Evolutionary conservation across 768 basidiomycete genomes (phyloP).

Genomic region (Leucosporidium scottii): DNA sequence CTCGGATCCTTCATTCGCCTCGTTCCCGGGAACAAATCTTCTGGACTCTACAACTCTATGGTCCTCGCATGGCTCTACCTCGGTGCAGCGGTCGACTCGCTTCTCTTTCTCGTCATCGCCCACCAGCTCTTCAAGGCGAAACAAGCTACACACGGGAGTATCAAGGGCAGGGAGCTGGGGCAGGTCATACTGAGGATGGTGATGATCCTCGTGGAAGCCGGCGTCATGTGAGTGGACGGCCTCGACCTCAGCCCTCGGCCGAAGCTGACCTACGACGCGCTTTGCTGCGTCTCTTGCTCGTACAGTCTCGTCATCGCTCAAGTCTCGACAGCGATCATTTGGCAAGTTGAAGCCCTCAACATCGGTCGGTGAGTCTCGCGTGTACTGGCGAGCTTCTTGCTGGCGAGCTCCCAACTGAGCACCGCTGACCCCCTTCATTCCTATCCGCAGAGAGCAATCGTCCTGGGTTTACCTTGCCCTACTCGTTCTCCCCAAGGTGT

Average conservation of each 20-base stretch:
- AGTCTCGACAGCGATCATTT: not conserved
- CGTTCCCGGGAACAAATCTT: not conserved
- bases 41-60: too few relatives aligned
- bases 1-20: not conserved
- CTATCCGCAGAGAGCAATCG: not conserved
- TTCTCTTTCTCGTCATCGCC: too few relatives aligned
- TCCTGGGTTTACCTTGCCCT: slow-evolving; percentile 6
- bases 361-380: not conserved
- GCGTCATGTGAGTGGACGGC: not conserved
- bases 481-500: not conserved
- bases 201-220: not conserved
- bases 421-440: not conserved
- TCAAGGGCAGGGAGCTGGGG: not conserved
- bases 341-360: not conserved
- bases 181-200: not conserved
- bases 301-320: not conserved
- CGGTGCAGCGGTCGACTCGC: too few relatives aligned
- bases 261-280: too few relatives aligned
- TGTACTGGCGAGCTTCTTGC: too few relatives aligned
- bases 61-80: too few relatives aligned
- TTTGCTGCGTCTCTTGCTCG: not conserved
- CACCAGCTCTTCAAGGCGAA: not conserved
- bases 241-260: too few relatives aligned
- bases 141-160: not conserved
- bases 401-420: too few relatives aligned